Base-by-base conservation (phyloP, 1,284 basidiomycete species). In the Apiotrichum montevideense region DNA sequence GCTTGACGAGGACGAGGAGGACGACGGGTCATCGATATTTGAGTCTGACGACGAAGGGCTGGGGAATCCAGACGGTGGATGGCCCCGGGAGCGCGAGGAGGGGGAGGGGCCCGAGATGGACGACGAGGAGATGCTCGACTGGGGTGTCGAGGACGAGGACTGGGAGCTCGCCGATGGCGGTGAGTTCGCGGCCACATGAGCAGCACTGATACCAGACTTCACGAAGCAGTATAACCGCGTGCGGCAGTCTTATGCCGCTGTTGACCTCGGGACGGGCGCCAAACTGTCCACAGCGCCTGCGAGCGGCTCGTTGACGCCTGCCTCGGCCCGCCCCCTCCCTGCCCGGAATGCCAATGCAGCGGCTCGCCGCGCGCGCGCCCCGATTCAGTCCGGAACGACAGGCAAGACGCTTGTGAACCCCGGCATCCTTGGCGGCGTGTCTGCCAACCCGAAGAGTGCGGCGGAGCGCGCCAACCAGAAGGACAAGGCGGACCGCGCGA, bases 201-300 rank as follows among this genome's bases (percentile, higher is more conserved):
- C 41, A 55, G 32, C 7, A 56, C 66, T 68, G 53, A 54, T 32
- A 52, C 13, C 66, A 95, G 93, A 97, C 78, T 94, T 97, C 66
- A 96, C 93, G 35, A 97, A 97, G 76, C 90, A 95, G 69, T 97
- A 90, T 78, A 97, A 96, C 75, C 87, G 93, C 39, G 80, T 95
- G 39, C 80, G 86, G 52, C 92, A 95, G 71, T 88, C 93, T 69
- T 69, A 65, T 33, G 55, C 58, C 11, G 65, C 63, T 15, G 46
- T 34, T 49, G 57, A 45, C 46, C 43, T 41, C 39, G 41, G 54
- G n/a, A 15, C 37, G 6, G 46, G 34, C 15, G 46, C 46, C 13
- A 14, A 14, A 34, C 46, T 49, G 15, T 49, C 49, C 29, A 44
- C 54, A 52, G 42, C 44, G 42, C 34, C 21, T 4, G 8, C 6